Conservation (phyloP, 108 stramenopile species). For the Cyclotella kingstonii region DNA sequence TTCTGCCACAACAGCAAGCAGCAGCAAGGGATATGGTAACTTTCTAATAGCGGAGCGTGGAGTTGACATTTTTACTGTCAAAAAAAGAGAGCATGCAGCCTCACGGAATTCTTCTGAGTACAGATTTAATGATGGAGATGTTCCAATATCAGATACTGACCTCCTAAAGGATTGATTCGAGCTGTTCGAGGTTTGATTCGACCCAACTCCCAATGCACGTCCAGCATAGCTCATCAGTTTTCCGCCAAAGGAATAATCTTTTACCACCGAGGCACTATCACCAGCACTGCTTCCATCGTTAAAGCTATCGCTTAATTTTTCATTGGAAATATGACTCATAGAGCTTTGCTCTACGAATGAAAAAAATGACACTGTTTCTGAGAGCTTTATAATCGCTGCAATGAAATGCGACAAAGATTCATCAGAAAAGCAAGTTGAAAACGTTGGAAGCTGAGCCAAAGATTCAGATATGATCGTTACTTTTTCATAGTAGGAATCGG, state of each 20-base stretch:
- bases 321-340: slow-evolving; percentile 13
- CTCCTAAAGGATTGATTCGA: slow-evolving; percentile 16
- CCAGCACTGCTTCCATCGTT: slow-evolving; percentile 2
- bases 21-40: slow-evolving; percentile 58
- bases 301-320: slow-evolving; percentile 19
- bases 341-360: slow-evolving; percentile 12
- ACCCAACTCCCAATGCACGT: slow-evolving; percentile 53
- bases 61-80: slow-evolving; percentile 48
- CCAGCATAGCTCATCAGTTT: slow-evolving; percentile 80
- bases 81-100: slow-evolving; percentile 38
- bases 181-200: slow-evolving; percentile 13
- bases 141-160: slow-evolving; percentile 20
- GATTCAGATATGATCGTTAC: slow-evolving; percentile 60
- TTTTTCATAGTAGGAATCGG: slow-evolving; percentile 46
- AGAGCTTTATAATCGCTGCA: slow-evolving; percentile 52
- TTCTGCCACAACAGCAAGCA: slow-evolving; percentile 67
- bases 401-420: slow-evolving; percentile 52
- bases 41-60: slow-evolving; percentile 42
- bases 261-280: background rate
- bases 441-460: slow-evolving; percentile 61
- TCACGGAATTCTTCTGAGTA: slow-evolving; percentile 62
- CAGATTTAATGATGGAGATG: slow-evolving; percentile 40
- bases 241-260: slow-evolving; percentile 54
- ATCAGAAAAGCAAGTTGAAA: slow-evolving; percentile 70
- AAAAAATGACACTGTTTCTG: slow-evolving; percentile 35